Percentiles rank a stretch among this genome's conserved stretches.
Evolutionary conservation across 257 asterid genomes (phyloP).

Genomic region (Striga asiatica): DNA sequence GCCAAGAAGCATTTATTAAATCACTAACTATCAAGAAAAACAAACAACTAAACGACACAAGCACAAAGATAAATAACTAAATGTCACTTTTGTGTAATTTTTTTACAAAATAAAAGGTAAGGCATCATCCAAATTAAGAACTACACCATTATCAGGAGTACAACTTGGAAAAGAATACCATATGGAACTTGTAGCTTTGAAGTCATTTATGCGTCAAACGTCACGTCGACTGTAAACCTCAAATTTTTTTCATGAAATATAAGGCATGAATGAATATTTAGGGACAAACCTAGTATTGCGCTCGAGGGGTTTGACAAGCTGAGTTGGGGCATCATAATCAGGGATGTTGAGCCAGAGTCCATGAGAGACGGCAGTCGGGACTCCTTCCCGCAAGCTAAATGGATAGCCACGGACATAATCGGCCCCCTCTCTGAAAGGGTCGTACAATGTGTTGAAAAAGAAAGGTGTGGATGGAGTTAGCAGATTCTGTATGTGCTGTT

Average conservation of each 20-base stretch:
- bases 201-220: too few species aligned
- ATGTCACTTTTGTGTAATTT: too few species aligned
- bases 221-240: too few species aligned
- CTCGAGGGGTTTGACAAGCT: constrained; percentile 26
- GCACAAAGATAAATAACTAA: background rate
- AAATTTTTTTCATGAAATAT: too few species aligned
- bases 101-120: too few species aligned
- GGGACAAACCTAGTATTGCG: constrained; percentile 15
- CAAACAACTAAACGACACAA: background rate
- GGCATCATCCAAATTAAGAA: too few species aligned
- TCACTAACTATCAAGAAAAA: too few species aligned
- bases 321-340: constrained; percentile 25
- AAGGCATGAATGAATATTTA: too few species aligned
- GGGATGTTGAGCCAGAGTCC: constrained; percentile 29
- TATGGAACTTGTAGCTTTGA: too few species aligned
- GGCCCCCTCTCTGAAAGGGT: constrained; percentile 20
- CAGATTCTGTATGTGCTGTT: constrained; percentile 24
- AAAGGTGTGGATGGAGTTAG: constrained; percentile 20
- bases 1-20: too few species aligned
- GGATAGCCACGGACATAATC: constrained; percentile 25
- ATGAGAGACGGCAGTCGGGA: constrained; percentile 23
- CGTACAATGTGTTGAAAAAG: constrained; percentile 23
- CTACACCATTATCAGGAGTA: too few species aligned
- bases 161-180: too few species aligned
- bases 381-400: constrained; percentile 22